Evolutionary conservation across 2,329 filamentous ascomycete species (phyloP), one percentile per base, ranked within the genome.

Genomic region (Amauroascus verrucosus): DNA sequence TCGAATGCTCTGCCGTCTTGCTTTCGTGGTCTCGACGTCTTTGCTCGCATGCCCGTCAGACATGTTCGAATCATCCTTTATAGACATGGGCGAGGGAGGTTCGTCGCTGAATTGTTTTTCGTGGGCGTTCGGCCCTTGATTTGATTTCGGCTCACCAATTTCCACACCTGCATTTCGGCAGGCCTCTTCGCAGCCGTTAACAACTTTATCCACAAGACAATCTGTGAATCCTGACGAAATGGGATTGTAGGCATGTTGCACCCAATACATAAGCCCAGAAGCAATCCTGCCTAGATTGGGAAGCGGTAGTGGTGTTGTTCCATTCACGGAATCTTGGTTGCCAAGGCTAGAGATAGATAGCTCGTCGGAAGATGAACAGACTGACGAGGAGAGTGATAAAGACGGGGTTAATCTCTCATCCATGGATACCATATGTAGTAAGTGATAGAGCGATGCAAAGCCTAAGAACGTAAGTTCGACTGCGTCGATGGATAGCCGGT

Each of bases 231-330:
- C 70, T 22, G 71, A 72, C 45, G 70, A 72, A 6, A 70, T 63
- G 1, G 70, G 70, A 47, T 71, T 71, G 55, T 72, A 72, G 8
- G 70, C 70, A 54, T 72, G 67, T 13, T 67, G 67, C n/a, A 69
- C 67, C 70, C 70, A 72, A 56, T 72, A 71, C 43, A 70, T 67
- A 5, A 72, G 64, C 44, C 70, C 67, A 0, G 66, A 65, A 2
- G 69, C 68, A 18, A 72, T 67, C 8, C 69, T 68, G 7, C 65
- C 65, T 64, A 18, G 68, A 65, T 22, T 67, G 62, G 47, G 63
- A 56, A 58, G 64, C 40, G 54, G 60, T 26, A 54, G 43, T 33
- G 35, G 43, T 7, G 38, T 22, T 28, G 43, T 48, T 20, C 32
- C 41, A 37, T 22, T 18, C 8, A 37, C 30, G 9, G 20, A 20